Percentiles rank a stretch among this genome's conserved stretches.
Conservation (phyloP, 495 filamentous ascomycete species). For the Penicillium tannophilum region DNA sequence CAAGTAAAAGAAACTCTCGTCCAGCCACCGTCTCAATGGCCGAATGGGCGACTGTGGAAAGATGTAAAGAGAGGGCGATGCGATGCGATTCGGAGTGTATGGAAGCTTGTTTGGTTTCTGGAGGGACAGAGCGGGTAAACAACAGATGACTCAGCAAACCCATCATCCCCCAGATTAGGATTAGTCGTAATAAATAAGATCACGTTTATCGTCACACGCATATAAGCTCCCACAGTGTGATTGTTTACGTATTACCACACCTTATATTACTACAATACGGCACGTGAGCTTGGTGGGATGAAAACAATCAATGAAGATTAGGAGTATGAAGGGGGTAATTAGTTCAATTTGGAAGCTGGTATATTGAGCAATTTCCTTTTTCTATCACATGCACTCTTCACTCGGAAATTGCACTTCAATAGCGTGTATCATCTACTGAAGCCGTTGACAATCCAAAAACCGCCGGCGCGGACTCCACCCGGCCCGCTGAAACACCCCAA, state of each 20-base stretch:
- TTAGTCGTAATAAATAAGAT: constrained; percentile 11
- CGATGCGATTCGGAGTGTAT: constrained; percentile 13
- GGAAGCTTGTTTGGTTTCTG: constrained; percentile 33
- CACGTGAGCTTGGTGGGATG: constrained; percentile 21
- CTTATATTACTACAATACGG: background rate
- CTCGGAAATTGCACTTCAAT: background rate
- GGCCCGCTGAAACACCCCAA: constrained; percentile 29
- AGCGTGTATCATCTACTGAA: background rate
- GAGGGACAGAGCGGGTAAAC: constrained; percentile 45
- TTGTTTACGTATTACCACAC: background rate
- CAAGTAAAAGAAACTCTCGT: constrained; percentile 27
- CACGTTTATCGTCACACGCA: background rate
- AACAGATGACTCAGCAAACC: constrained; percentile 37
- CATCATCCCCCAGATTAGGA: constrained; percentile 14
- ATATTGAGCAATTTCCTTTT: background rate
- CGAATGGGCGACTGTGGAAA: background rate
- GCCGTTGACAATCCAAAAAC: constrained; percentile 7
- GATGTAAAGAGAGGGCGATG: constrained; percentile 1
- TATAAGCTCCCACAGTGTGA: background rate
- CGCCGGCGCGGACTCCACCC: constrained; percentile 30
- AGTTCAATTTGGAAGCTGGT: background rate
- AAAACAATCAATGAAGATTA: background rate
- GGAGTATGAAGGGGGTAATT: background rate
- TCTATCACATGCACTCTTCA: background rate
- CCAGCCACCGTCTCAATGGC: constrained; percentile 27